These are phyloP conservation scores for Pythium dissotocum DNA, from an alignment of 352 stramenopile genomes.

Conservation along the genomic window DNA sequence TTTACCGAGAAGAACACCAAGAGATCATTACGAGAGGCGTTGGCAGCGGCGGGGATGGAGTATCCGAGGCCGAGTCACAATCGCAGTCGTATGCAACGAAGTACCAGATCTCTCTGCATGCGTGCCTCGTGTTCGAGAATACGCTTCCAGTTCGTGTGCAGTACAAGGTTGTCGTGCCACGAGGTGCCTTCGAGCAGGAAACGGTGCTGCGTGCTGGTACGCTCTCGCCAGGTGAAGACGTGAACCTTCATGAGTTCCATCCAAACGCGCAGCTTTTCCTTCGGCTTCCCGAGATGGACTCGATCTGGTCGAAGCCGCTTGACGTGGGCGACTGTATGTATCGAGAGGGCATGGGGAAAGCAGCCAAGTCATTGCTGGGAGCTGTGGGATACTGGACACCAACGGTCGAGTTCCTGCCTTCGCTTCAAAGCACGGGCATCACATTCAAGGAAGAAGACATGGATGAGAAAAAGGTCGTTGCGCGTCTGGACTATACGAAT, in stretches of 20 bases:
- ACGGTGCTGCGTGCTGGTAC: conserved; percentile 60
- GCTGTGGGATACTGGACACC: conserved; percentile 52
- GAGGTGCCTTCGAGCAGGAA: conserved; percentile 24
- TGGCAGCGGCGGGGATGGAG: neutral
- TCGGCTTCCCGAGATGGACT: conserved; percentile 84
- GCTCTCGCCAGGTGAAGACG: conserved; percentile 79
- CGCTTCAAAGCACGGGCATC: conserved; percentile 47
- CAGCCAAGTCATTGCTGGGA: conserved; percentile 64
- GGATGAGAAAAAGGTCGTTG: conserved; percentile 61
- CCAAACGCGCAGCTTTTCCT: conserved; percentile 70
- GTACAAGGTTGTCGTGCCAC: conserved; percentile 63
- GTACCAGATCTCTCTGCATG: conserved; percentile 85
- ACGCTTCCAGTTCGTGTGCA: conserved; percentile 84
- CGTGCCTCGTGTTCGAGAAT: conserved; percentile 87
- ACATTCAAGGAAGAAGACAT: conserved; percentile 70
- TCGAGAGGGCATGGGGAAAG: conserved; percentile 68
- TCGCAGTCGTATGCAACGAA: conserved; percentile 83
- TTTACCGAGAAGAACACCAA: conserved; percentile 87
- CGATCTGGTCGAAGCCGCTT: conserved; percentile 73
- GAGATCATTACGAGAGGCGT: conserved; percentile 59
- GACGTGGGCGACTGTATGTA: conserved; percentile 83
- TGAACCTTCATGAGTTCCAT: conserved; percentile 83
- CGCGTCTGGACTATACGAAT: conserved; percentile 83
- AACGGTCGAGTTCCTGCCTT: conserved; percentile 75
- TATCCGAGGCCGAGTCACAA: conserved; percentile 29